phyloP scores from a whole-genome alignment of 805 yeast genomes.

The Metschnikowia amazonensis region DNA sequence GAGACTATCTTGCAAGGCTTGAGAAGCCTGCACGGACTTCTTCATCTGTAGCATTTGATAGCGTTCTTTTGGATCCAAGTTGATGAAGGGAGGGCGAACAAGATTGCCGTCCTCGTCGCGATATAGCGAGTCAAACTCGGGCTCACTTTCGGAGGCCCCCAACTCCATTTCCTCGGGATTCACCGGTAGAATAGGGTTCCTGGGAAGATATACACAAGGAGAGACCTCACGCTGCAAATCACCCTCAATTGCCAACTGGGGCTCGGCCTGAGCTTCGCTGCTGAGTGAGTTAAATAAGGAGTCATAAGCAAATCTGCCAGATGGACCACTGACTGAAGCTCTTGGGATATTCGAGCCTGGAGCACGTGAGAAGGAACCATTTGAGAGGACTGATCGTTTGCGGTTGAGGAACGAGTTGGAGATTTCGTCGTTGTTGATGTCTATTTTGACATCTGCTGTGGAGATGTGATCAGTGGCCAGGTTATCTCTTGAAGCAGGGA shows the following conservation, averaged over 20 bases:
- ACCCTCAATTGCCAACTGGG: constrained; percentile 4
- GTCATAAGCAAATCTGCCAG: constrained; percentile 8
- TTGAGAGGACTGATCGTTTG: neutral
- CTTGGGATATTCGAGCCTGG: constrained; percentile 14
- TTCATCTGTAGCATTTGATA: constrained; percentile 40
- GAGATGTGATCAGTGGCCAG: neutral
- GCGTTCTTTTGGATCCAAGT: constrained; percentile 41
- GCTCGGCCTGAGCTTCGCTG: constrained; percentile 8
- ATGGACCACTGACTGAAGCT: constrained; percentile 9
- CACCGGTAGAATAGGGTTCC: constrained; percentile 16
- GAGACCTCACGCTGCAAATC: constrained; percentile 13
- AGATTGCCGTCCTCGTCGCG: constrained; percentile 36
- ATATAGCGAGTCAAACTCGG: constrained; percentile 33
- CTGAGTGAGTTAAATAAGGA: constrained; percentile 10
- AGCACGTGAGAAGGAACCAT: neutral
- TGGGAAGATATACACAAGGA: constrained; percentile 17
- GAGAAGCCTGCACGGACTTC: constrained; percentile 34
- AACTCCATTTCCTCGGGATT: constrained; percentile 11
- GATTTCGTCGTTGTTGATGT: constrained; percentile 1
- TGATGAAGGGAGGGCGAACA: constrained; percentile 43
- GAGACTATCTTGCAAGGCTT: constrained; percentile 29
- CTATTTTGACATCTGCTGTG: neutral
- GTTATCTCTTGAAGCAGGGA: neutral
- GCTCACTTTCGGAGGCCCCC: constrained; percentile 16
- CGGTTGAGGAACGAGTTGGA: constrained; percentile 1